Percentiles rank a stretch among this genome's conserved stretches.
These are phyloP conservation scores for Penicillium parvum DNA, from an alignment of 495 filamentous ascomycete species.

Conservation along the genomic window DNA sequence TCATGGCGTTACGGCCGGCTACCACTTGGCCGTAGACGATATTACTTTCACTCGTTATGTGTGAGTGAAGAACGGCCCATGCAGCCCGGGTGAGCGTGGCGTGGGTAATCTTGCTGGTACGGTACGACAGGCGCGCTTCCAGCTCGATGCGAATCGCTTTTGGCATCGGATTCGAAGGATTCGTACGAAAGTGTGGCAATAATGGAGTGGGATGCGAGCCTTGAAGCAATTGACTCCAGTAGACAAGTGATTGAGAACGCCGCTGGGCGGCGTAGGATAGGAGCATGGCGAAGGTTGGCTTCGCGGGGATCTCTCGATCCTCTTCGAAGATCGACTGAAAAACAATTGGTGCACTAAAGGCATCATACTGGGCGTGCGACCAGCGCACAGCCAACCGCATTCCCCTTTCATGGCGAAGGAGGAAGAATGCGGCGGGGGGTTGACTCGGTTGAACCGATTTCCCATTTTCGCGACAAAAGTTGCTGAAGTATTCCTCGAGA, in stretches of 20 bases:
- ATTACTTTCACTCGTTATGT: conserved; percentile 14
- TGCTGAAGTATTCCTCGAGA: too few relatives aligned
- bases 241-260: not conserved
- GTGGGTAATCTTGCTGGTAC: conserved; percentile 6
- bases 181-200: not conserved
- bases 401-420: not conserved
- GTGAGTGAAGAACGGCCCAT: conserved; percentile 29
- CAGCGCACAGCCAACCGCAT: not conserved
- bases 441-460: too few relatives aligned
- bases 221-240: not conserved
- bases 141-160: not conserved
- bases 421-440: not conserved
- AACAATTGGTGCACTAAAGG: not conserved
- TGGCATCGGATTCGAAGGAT: not conserved
- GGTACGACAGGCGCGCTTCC: not conserved
- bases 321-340: not conserved
- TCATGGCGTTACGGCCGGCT: conserved; percentile 27
- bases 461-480: too few relatives aligned
- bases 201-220: not conserved
- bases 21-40: conserved; percentile 29
- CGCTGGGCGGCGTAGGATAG: not conserved
- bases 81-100: conserved; percentile 30
- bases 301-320: not conserved
- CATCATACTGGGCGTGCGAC: not conserved
- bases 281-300: not conserved